Evolutionary conservation across 306 rosid species (phyloP).

Genomic region (Quercus parvula): DNA sequence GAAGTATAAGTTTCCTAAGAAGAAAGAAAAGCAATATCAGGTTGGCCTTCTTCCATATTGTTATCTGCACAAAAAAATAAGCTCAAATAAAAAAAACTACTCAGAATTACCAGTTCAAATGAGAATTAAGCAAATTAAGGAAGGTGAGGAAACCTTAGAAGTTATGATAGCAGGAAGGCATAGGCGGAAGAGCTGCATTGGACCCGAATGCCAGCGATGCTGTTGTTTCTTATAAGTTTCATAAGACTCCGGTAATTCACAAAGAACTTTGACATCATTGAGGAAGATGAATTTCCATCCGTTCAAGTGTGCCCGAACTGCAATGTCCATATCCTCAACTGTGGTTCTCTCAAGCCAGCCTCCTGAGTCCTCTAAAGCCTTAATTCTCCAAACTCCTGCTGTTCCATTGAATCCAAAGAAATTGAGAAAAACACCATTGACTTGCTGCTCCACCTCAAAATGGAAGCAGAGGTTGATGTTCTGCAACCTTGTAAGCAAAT

Average conservation of each 20-base stretch:
- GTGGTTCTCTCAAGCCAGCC: slow-evolving; percentile 99
- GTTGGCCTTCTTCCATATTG: slow-evolving; percentile 82
- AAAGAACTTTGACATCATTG: slow-evolving; percentile 86
- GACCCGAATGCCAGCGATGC: slow-evolving; percentile 99
- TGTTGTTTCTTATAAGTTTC: slow-evolving; percentile 98
- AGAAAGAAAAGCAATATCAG: slow-evolving; percentile 88
- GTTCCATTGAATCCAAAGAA: slow-evolving; percentile 99
- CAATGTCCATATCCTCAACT: slow-evolving; percentile 98
- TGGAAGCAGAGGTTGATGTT: slow-evolving; percentile 96
- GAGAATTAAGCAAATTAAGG: background rate
- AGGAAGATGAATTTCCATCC: slow-evolving; percentile 96
- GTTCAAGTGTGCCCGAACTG: slow-evolving; percentile 87
- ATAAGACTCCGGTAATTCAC: slow-evolving; percentile 95
- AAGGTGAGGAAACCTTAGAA: slow-evolving; percentile 54
- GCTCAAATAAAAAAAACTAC: background rate
- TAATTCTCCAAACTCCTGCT: slow-evolving; percentile 94
- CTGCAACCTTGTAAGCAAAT: slow-evolving; percentile 88
- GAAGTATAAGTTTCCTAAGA: slow-evolving; percentile 88
- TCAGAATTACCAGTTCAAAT: background rate
- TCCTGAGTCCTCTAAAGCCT: slow-evolving; percentile 94
- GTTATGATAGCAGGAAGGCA: slow-evolving; percentile 84
- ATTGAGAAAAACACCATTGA: slow-evolving; percentile 78
- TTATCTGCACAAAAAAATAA: slow-evolving; percentile 57
- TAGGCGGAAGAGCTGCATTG: slow-evolving; percentile 93
- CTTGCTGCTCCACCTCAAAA: slow-evolving; percentile 99